These are phyloP conservation scores for Sugiyamaella qingdaonensis DNA, from an alignment of 805 yeast species.

Conservation along the genomic window DNA sequence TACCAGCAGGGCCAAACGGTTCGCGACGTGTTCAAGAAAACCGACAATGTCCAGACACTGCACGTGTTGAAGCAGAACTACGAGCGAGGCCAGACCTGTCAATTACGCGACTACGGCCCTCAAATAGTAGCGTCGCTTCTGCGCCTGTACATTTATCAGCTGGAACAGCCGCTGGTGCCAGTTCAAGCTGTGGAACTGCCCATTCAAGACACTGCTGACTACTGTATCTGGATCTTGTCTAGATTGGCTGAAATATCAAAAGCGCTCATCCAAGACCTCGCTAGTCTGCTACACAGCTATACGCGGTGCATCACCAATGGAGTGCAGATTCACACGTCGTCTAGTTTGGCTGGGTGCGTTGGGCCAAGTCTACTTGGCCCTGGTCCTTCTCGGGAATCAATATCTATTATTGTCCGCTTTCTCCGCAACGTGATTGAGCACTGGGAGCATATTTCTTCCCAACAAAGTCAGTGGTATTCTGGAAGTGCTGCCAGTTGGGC, in stretches of 20 bases:
- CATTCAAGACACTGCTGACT: constrained; percentile 45
- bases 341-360: constrained; percentile 44
- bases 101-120: constrained; percentile 55
- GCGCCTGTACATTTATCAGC: constrained; percentile 45
- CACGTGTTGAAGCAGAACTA: constrained; percentile 32
- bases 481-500: not conserved
- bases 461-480: not conserved
- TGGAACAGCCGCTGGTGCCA: constrained; percentile 54
- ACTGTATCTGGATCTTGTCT: constrained; percentile 35
- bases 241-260: constrained; percentile 15
- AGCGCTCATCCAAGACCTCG: constrained; percentile 37
- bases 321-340: constrained; percentile 38
- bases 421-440: constrained; percentile 48
- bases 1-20: constrained; percentile 12
- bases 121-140: constrained; percentile 45
- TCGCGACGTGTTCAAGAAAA: constrained; percentile 15
- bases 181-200: constrained; percentile 49
- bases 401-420: constrained; percentile 50
- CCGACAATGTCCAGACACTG: constrained; percentile 23
- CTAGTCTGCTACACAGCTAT: constrained; percentile 18
- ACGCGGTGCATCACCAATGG: not conserved
- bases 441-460: constrained; percentile 36
- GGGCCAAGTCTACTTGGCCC: constrained; percentile 57
- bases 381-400: constrained; percentile 43
- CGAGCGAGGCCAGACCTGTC: constrained; percentile 48